Percentiles rank a stretch among this genome's conserved stretches.
Conservation (phyloP, 2,329 filamentous ascomycete genomes). For the Pestalotiopsis sp. region DNA sequence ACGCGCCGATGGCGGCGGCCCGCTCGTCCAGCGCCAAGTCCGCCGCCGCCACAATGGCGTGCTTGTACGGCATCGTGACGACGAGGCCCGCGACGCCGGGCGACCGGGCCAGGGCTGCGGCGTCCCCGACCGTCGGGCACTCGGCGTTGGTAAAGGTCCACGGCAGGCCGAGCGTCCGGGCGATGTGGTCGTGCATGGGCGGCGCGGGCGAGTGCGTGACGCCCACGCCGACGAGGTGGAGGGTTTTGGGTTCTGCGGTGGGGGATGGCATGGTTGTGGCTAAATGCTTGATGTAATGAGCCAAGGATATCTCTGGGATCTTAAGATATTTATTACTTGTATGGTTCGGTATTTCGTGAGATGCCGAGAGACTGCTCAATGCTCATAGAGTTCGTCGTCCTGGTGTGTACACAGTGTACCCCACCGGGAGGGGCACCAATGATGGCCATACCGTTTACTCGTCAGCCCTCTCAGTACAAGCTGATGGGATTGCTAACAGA, state of each 20-base stretch:
- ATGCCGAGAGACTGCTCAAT: too few relatives aligned
- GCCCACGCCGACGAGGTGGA: constrained; percentile 3
- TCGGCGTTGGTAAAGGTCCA: constrained; percentile 6
- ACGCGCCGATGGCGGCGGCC: background rate
- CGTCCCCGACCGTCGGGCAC: background rate
- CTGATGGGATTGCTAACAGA: too few relatives aligned
- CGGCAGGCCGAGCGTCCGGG: background rate
- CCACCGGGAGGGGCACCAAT: too few relatives aligned
- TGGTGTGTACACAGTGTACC: too few relatives aligned
- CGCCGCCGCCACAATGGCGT: background rate
- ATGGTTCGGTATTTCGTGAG: too few relatives aligned
- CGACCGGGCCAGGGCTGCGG: background rate
- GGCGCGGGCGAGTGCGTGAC: constrained; percentile 1
- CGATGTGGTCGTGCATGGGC: constrained; percentile 3
- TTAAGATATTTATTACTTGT: too few relatives aligned
- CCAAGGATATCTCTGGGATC: too few relatives aligned
- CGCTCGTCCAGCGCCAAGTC: background rate
- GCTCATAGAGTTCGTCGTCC: too few relatives aligned
- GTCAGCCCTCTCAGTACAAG: too few relatives aligned
- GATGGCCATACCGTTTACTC: too few relatives aligned
- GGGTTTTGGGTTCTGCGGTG: background rate
- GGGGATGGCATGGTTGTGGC: too few relatives aligned
- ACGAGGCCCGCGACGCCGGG: constrained; percentile 1
- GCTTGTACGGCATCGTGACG: constrained; percentile 6
- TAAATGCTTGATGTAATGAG: too few relatives aligned